Percentiles rank a stretch among this genome's conserved stretches.
Evolutionary conservation across 257 asterid species (phyloP).

Genomic region (Paulownia fortunei): DNA sequence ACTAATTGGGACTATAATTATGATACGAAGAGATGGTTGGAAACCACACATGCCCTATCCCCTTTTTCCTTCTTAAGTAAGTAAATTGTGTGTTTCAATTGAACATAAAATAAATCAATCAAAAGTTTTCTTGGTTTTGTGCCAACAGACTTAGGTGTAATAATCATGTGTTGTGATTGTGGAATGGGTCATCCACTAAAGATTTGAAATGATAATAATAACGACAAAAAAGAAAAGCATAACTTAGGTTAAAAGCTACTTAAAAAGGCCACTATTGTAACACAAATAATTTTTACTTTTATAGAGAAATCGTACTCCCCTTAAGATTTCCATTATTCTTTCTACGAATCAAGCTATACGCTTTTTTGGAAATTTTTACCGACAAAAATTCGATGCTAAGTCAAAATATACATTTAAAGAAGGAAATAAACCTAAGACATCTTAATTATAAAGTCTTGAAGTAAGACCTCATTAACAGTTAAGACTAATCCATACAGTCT

Average conservation of each 20-base stretch:
- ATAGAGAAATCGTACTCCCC: slow-evolving; percentile 2
- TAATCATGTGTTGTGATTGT: background rate
- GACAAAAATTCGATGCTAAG: background rate
- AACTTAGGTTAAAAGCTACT: slow-evolving; percentile 14
- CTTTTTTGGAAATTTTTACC: background rate
- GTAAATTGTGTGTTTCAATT: too few relatives aligned
- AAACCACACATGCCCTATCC: too few relatives aligned
- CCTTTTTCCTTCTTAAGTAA: too few relatives aligned
- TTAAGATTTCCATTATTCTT: background rate
- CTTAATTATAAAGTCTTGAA: too few relatives aligned
- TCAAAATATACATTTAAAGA: too few relatives aligned
- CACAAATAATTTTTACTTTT: background rate
- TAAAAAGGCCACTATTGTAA: background rate
- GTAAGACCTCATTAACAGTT: too few relatives aligned
- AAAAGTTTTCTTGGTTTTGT: background rate
- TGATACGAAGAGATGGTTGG: too few relatives aligned
- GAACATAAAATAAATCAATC: too few relatives aligned
- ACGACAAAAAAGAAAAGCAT: background rate
- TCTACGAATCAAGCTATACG: background rate
- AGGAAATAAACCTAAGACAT: too few relatives aligned
- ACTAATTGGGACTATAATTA: too few relatives aligned
- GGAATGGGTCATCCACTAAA: slow-evolving; percentile 23
- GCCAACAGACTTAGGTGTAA: background rate
- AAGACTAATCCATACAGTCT: too few relatives aligned
- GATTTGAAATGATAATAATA: slow-evolving; percentile 18